Conservation (phyloP, 768 basidiomycete genomes). For the Russula vinacea region DNA sequence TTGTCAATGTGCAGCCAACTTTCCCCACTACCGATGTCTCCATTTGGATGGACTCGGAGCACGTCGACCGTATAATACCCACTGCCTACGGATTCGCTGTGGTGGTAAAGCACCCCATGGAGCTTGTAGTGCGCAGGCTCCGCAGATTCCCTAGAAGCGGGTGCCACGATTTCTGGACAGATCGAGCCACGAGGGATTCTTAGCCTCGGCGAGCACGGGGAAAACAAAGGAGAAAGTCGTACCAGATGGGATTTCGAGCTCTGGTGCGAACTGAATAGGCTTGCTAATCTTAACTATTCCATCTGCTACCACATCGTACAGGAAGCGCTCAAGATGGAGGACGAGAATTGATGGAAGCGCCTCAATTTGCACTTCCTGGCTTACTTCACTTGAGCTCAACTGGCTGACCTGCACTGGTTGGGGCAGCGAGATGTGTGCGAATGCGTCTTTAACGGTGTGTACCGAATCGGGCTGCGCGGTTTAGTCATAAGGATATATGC, state of each 20-base stretch:
- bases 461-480: too few relatives aligned
- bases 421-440: too few relatives aligned
- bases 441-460: too few relatives aligned
- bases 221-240: constrained; percentile 25
- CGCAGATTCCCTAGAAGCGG: constrained; percentile 45
- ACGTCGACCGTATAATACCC: too few relatives aligned
- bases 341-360: constrained; percentile 78
- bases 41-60: too few relatives aligned
- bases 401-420: too few relatives aligned
- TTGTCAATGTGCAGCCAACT: too few relatives aligned
- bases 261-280: constrained; percentile 70
- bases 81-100: too few relatives aligned
- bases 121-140: constrained; percentile 61
- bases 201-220: neutral
- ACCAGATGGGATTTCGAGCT: constrained; percentile 74
- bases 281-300: constrained; percentile 87
- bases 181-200: neutral
- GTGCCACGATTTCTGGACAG: constrained; percentile 32
- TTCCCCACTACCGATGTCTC: too few relatives aligned
- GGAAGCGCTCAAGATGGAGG: constrained; percentile 89
- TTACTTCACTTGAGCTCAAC: too few relatives aligned
- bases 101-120: constrained; percentile 86
- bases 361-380: constrained; percentile 47
- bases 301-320: constrained; percentile 70
- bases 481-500: too few relatives aligned